These are phyloP conservation scores for Salinomyces thailandicus DNA, from an alignment of 2,329 filamentous ascomycete genomes.

Conservation along the genomic window DNA sequence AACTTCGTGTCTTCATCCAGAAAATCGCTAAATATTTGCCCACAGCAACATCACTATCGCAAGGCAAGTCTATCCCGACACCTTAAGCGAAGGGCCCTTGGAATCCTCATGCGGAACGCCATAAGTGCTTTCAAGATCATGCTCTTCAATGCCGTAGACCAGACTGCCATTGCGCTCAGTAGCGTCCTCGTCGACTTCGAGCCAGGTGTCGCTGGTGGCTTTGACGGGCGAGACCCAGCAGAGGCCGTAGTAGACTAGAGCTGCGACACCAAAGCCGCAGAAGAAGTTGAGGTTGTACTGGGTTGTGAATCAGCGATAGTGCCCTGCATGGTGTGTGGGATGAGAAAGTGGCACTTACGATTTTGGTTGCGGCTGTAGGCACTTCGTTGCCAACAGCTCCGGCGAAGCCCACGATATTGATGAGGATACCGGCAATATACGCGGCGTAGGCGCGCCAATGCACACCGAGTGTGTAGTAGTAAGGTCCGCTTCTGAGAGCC, in stretches of 20 bases:
- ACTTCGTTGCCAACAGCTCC: conserved; percentile 64
- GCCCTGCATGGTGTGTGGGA: not conserved
- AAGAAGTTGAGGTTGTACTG: conserved; percentile 62
- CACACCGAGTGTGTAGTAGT: conserved; percentile 64
- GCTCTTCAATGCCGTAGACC: not conserved
- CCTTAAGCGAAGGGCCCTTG: conserved; percentile 1
- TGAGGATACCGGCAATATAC: conserved; percentile 71
- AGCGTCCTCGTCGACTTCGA: conserved; percentile 60
- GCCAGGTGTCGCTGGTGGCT: conserved; percentile 64
- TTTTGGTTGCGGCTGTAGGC: conserved; percentile 67
- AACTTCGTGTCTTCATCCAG: no score
- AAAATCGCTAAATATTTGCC: no score
- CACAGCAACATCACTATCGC: no score
- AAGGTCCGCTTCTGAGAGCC: conserved; percentile 53
- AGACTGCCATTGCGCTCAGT: conserved; percentile 14
- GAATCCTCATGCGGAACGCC: not conserved
- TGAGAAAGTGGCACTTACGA: not conserved
- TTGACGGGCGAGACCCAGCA: conserved; percentile 62
- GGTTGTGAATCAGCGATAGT: not conserved
- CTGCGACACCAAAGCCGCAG: conserved; percentile 64
- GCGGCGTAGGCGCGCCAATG: conserved; percentile 77
- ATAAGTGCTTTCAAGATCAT: not conserved
- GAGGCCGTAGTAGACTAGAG: conserved; percentile 55
- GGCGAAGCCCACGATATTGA: conserved; percentile 87
- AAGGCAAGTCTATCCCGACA: not conserved